Evolutionary conservation across 768 basidiomycete species (phyloP), one percentile per base, ranked within the genome.

Genomic region (Lentinula lateritia): DNA sequence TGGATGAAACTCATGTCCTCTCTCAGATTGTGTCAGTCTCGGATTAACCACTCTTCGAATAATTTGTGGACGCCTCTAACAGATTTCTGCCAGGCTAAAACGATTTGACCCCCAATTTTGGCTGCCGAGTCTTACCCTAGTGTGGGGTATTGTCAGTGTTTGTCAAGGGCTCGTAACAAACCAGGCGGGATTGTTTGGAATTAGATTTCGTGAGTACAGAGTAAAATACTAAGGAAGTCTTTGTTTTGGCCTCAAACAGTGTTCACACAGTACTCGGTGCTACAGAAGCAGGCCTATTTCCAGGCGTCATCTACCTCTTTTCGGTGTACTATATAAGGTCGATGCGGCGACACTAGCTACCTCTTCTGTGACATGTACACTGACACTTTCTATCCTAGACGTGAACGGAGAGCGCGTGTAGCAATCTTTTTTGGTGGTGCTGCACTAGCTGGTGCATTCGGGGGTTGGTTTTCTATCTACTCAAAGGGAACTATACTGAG

Each of bases 371-470:
- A 35, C 23, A 35, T 20, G 32, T 41, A 16, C 52, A 45, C 38
- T 35, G 8, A 50, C 46, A 62, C 59, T n/a, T 12, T n/a, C 18
- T 60, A 52, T 13, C 45, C 16, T 60, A 85, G 87, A 45, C 78
- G 75, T 39, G 81, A 87, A 66, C 80, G 84, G 1, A 82, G 83
- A 63, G 82, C 80, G 77, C 77, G 87, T 54, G 83, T 87, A 6
- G 82, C 83, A 0, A 75, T 88, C 43, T 85, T 86, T 70, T 85
- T 87, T 62, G 82, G 83, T 35, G 86, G 82, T 53, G 80, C 85
- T 5, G 82, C 84, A 6, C 72, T 87, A 20, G 83, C 86, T 6
- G 85, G 87, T 32, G 86, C 86, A 1, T 87, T 88, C 63, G 84
- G 84, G 63, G 82, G 84, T 76, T 32, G 1, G 55, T 43, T 32